A percentile compares a stretch with the other conserved stretches of the same genome.
Evolutionary conservation across 108 stramenopile genomes (phyloP).

Genomic region (Bacterosira constricta): DNA sequence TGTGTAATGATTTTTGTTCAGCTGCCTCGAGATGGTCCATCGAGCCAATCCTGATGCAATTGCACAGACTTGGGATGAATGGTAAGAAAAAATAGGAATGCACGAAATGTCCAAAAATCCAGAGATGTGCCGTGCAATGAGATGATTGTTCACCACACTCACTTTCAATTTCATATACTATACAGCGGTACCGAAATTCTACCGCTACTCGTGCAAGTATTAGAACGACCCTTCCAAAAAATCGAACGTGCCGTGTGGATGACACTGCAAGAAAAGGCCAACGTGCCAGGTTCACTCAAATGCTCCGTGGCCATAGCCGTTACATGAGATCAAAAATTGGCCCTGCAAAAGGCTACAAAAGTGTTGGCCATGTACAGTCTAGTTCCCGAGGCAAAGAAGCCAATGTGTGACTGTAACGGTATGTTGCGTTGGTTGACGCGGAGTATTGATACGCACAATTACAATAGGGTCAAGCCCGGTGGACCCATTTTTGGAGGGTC

Average conservation of each 20-base stretch:
- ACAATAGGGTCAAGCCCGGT: conserved; percentile 51
- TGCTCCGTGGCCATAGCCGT: conserved; percentile 46
- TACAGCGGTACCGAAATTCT: conserved; percentile 45
- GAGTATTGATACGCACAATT: conserved; percentile 57
- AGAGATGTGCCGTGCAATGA: no score
- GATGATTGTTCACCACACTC: no score
- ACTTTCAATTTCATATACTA: no score
- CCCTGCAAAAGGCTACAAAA: conserved; percentile 62
- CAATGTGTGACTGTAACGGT: conserved; percentile 52
- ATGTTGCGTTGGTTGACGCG: conserved; percentile 50
- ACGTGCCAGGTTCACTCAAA: conserved; percentile 43
- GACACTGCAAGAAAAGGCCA: conserved; percentile 36
- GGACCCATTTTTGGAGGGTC: conserved; percentile 29
- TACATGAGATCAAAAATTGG: conserved; percentile 50
- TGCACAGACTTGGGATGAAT: conserved; percentile 57
- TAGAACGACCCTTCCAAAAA: conserved; percentile 54
- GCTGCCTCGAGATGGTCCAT: conserved; percentile 63
- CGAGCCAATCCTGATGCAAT: conserved; percentile 57
- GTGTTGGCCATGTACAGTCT: conserved; percentile 57
- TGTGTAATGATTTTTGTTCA: background rate
- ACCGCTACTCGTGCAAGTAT: conserved; percentile 46
- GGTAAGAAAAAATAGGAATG: conserved; percentile 3
- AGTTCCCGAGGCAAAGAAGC: conserved; percentile 57
- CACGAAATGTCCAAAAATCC: no score
- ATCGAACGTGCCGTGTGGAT: conserved; percentile 40